Base-by-base conservation (phyloP, 208 protist genomes). In the Novymonas esmeraldas region DNA sequence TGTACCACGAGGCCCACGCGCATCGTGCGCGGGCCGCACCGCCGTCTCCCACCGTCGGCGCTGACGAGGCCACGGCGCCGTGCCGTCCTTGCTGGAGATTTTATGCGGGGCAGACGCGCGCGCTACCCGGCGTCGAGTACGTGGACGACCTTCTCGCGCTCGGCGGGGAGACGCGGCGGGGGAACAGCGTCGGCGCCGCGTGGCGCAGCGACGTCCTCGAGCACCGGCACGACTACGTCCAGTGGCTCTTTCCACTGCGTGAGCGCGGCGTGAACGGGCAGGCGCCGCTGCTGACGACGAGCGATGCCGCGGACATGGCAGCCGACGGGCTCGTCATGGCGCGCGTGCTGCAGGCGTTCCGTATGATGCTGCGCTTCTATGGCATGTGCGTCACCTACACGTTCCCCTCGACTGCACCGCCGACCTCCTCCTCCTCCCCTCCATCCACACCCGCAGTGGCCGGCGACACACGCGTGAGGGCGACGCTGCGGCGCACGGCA, bases 351-450 rank as follows among this genome's bases (percentile, higher is more conserved):
- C 41, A 63, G 20, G 78, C 71, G 11, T 87, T 91, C 29, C 29
- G 62, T 16, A 66, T 94, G 66, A 94, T 94, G 86, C 62, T 93
- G 16, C 78, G 77, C 42, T 94, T 95, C 63, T 96, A 94, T 71
- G 85, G 87, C 24, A 79, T 90, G 48, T 42, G 64, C 3, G 28
- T 93, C 49, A 61, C 64, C 20, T 55, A 63, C 31, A 61, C 41
- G 44, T 18, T 18, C 24, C 44, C 28, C 13, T 2, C 44, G 34
- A 22, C 55, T 28, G 24, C 18, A 39, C 20, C 24, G 18, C 22
- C 13, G 6, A 28, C 14, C 46, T 39, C 18, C 20, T 51, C 33
- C 26, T n/a, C n/a, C n/a, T n/a, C n/a, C n/a, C n/a, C n/a, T n/a
- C n/a, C n/a, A n/a, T n/a, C n/a, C n/a, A n/a, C n/a, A n/a, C n/a